Evolutionary conservation across 495 filamentous ascomycete species (phyloP).

Genomic region (Glutinoglossum americanum): DNA sequence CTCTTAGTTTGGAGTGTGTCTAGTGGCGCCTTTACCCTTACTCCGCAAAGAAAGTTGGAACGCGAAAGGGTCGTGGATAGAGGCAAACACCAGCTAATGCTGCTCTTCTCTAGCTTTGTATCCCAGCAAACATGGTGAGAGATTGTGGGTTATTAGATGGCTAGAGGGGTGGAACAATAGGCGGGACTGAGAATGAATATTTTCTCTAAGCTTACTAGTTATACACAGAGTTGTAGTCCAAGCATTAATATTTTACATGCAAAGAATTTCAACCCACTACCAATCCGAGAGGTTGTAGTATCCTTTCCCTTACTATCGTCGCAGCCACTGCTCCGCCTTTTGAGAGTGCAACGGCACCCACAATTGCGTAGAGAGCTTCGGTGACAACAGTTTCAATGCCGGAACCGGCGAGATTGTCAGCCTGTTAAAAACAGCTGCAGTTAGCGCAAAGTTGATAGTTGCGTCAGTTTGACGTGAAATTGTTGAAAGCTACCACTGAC

Average conservation of each 20-base stretch:
- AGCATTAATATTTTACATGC: not conserved
- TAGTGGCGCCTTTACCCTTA: not conserved
- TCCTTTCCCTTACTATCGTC: slow-evolving; percentile 49
- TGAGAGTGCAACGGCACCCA: slow-evolving; percentile 74
- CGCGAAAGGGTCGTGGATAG: not conserved
- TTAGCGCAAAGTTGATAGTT: not conserved
- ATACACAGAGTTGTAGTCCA: not conserved
- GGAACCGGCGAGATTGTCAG: slow-evolving; percentile 43
- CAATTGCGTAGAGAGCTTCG: slow-evolving; percentile 60
- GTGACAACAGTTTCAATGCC: slow-evolving; percentile 50
- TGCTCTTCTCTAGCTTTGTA: not conserved
- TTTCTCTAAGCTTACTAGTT: not conserved
- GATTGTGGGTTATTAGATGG: not conserved
- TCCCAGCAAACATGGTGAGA: not conserved
- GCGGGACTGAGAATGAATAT: not conserved
- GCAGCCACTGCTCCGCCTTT: slow-evolving; percentile 62
- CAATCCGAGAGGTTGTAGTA: slow-evolving; percentile 25
- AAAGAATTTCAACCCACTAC: not conserved
- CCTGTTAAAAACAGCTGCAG: slow-evolving; percentile 27
- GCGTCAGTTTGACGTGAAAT: not conserved
- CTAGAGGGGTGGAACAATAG: not conserved
- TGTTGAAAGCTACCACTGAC: slow-evolving; percentile 24
- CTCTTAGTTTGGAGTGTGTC: not conserved
- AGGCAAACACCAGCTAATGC: not conserved
- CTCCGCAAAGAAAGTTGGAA: not conserved